These are phyloP conservation scores for Lecanosticta acicola DNA, from an alignment of 2,329 filamentous ascomycete genomes.

Conservation along the genomic window DNA sequence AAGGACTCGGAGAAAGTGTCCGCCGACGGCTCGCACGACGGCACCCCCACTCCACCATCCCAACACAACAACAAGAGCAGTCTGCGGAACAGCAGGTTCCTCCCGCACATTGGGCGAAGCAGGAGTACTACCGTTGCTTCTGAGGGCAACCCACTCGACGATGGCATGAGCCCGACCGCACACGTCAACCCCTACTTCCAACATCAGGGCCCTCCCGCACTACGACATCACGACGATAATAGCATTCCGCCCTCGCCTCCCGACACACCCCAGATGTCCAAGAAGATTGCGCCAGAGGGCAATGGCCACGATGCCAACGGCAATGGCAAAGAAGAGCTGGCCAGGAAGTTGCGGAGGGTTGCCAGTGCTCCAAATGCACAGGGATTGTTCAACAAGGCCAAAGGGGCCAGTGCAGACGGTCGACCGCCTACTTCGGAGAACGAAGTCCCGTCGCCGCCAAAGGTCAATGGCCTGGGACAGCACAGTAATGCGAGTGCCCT, in stretches of 20 bases:
- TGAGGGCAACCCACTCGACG: constrained; percentile 85
- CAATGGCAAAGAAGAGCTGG: constrained; percentile 87
- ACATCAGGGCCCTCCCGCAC: constrained; percentile 86
- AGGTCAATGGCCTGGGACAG: constrained; percentile 43
- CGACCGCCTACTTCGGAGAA: constrained; percentile 67
- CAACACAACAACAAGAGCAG: constrained; percentile 49
- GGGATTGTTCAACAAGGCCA: constrained; percentile 63
- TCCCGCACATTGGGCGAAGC: constrained; percentile 79
- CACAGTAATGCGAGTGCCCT: constrained; percentile 39
- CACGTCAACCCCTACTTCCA: constrained; percentile 96
- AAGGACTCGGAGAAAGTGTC: constrained; percentile 31
- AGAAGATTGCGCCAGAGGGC: constrained; percentile 62
- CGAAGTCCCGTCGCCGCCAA: constrained; percentile 56
- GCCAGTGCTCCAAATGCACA: constrained; percentile 96
- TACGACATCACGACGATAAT: constrained; percentile 90
- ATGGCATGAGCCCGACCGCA: constrained; percentile 82
- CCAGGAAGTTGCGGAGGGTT: constrained; percentile 84
- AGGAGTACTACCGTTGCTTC: constrained; percentile 86
- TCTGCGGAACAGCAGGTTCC: constrained; percentile 81
- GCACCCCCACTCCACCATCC: constrained; percentile 46
- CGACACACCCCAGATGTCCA: constrained; percentile 68
- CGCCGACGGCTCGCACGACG: constrained; percentile 35
- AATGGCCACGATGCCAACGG: constrained; percentile 62
- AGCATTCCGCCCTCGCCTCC: constrained; percentile 90
- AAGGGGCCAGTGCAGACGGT: constrained; percentile 32